A percentile compares a stretch with the other conserved stretches of the same genome.
Conservation (phyloP, 2,329 filamentous ascomycete species). For the Byssoonygena ceratinophila region DNA sequence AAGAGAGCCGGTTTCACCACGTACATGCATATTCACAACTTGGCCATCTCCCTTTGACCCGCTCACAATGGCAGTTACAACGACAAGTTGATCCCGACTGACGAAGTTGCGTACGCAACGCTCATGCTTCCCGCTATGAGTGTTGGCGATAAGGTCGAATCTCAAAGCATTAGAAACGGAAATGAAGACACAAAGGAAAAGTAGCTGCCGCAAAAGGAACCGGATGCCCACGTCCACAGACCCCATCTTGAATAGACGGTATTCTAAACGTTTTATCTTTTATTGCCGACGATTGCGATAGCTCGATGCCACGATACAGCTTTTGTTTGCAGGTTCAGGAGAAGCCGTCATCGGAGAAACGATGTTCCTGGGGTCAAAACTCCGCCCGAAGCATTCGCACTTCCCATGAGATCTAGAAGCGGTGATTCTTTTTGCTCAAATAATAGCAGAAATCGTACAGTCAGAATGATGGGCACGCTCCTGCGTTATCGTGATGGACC, state of each 20-base stretch:
- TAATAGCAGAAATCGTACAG: no score
- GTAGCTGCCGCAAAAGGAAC: constrained; percentile 12
- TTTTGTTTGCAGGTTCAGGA: constrained; percentile 4
- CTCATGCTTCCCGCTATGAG: constrained; percentile 56
- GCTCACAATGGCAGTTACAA: constrained; percentile 80
- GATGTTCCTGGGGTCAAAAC: not conserved
- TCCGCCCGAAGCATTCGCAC: not conserved
- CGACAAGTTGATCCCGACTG: constrained; percentile 78
- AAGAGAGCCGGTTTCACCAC: no score
- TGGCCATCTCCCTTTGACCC: constrained; percentile 87
- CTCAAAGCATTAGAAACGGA: constrained; percentile 54
- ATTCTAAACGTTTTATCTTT: not conserved
- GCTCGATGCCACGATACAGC: constrained; percentile 10
- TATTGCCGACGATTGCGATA: not conserved
- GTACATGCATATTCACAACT: constrained; percentile 84
- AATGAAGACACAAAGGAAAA: constrained; percentile 12
- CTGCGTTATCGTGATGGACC: no score
- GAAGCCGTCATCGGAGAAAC: not conserved
- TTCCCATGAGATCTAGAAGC: no score
- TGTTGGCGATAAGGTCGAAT: constrained; percentile 72
- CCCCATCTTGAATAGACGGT: constrained; percentile 5
- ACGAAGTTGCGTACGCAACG: constrained; percentile 97
- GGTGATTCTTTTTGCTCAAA: no score
- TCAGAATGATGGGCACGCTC: no score
- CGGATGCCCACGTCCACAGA: constrained; percentile 6